Base-by-base conservation (phyloP, 1,284 basidiomycete genomes). In the Malassezia furfur region DNA sequence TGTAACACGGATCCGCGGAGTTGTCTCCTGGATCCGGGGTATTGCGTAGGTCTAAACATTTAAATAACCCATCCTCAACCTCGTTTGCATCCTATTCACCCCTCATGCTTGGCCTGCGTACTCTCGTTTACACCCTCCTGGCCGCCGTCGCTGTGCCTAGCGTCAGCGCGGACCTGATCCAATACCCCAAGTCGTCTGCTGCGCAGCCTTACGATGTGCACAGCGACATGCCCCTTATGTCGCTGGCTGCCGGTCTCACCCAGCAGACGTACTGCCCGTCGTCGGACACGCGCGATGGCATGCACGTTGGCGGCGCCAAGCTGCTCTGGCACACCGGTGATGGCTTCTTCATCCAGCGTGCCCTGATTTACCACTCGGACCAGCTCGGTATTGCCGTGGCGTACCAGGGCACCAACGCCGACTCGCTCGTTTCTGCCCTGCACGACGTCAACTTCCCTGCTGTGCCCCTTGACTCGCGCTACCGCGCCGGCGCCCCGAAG, bases 351-450 rank as follows among this genome's bases (percentile, higher is more conserved):
- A 58, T 52, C 2, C 68, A 66, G 22, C 56, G 50, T 43, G 61
- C 55, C 9, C 61, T 57, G 25, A 60, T 69, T 0, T 66, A 64
- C 43, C 63, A 66, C 48, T 67, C 67, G 14, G 39, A 62, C 1
- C 48, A 35, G 21, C 52, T 50, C 17, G 65, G 63, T 38, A 64
- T 71, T 41, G 59, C 65, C 11, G 61, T 69, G 3, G 57, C 61
- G 7, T 64, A 64, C 46, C 61, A 67, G 48, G 67, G 67, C 39
- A 65, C 65, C 48, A 67, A 70, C 56, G 48, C 57, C 5, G 56
- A 57, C 14, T 63, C 60, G 12, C 56, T 68, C 31, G 22, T 50
- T 1, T 63, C 62, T 10, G 58, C 63, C 25, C 21, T 63, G 37
- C 64, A 64, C 52, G 65, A 70, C 35, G 61, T 52, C 32, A 59